Evolutionary conservation across 805 yeast species (phyloP).

Genomic region (Saccharomycopsis capsularis): DNA sequence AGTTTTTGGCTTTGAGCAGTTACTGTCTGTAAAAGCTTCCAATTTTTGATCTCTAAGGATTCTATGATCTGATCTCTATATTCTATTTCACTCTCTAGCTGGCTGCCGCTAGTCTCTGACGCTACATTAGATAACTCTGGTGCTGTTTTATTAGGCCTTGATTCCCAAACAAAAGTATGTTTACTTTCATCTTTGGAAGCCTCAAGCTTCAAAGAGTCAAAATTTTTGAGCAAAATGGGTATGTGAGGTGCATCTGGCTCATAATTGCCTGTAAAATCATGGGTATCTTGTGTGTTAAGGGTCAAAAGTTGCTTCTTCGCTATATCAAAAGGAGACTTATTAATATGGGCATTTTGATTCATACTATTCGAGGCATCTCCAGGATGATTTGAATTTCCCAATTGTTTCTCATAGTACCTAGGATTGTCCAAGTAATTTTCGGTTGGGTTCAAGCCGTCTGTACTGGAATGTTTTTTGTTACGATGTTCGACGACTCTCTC

Average conservation of each 20-base stretch:
- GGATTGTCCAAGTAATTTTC: background rate
- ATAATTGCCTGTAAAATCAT: too few species aligned
- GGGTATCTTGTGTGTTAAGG: background rate
- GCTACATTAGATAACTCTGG: background rate
- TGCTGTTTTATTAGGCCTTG: background rate
- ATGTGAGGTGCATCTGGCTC: background rate
- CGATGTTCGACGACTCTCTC: background rate
- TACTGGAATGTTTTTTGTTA: background rate
- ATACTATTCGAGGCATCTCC: background rate
- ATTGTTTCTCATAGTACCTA: background rate
- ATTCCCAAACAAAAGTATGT: background rate
- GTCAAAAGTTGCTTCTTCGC: background rate
- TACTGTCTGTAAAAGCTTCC: background rate
- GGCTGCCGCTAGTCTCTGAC: background rate
- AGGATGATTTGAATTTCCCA: background rate
- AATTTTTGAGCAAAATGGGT: background rate
- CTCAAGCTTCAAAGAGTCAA: background rate
- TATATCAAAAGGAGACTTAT: background rate
- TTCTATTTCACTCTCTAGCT: background rate
- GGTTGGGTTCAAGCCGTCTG: background rate
- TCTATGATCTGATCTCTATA: conserved; percentile 12
- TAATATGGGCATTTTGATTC: background rate
- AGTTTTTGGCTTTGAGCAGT: conserved; percentile 3
- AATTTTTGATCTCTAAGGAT: conserved; percentile 5
- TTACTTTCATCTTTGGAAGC: background rate